These are phyloP conservation scores for Sarocladium brachiariae DNA, from an alignment of 2,329 filamentous ascomycete species.

Conservation along the genomic window DNA sequence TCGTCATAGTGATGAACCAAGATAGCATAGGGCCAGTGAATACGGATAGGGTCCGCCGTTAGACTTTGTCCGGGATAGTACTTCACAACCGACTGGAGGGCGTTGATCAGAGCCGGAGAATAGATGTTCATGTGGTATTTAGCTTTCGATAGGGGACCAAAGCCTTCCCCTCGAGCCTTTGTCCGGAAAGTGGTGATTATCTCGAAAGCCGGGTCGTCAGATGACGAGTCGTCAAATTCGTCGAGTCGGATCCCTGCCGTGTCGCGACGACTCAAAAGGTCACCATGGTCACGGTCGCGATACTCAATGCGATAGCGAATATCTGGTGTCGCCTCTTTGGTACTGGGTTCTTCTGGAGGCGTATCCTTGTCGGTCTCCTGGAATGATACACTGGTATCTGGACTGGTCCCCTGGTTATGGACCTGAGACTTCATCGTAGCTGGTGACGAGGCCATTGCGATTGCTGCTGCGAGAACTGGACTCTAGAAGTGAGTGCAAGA, in stretches of 20 bases:
- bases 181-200: conserved; percentile 9
- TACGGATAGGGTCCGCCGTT: conserved; percentile 11
- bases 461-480: too few species aligned
- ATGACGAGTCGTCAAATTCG: neutral
- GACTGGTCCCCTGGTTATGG: too few species aligned
- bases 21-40: conserved; percentile 18
- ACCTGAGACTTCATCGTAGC: too few species aligned
- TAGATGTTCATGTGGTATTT: conserved; percentile 16
- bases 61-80: conserved; percentile 22
- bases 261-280: conserved; percentile 8
- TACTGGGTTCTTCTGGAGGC: neutral
- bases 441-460: too few species aligned
- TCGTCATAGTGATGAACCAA: conserved; percentile 23
- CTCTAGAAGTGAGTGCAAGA: too few species aligned
- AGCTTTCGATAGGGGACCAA: conserved; percentile 3
- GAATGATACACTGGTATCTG: neutral
- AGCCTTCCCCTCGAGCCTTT: neutral
- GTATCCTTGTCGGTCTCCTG: neutral
- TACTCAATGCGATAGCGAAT: conserved; percentile 16
- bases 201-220: conserved; percentile 10
- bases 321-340: neutral
- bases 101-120: conserved; percentile 17
- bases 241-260: neutral
- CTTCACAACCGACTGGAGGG: conserved; percentile 19
- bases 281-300: conserved; percentile 12